A percentile compares a stretch with the other conserved stretches of the same genome.
phyloP scores from a whole-genome alignment of 1,284 basidiomycete species.

The Cutaneotrichosporon sp. region DNA sequence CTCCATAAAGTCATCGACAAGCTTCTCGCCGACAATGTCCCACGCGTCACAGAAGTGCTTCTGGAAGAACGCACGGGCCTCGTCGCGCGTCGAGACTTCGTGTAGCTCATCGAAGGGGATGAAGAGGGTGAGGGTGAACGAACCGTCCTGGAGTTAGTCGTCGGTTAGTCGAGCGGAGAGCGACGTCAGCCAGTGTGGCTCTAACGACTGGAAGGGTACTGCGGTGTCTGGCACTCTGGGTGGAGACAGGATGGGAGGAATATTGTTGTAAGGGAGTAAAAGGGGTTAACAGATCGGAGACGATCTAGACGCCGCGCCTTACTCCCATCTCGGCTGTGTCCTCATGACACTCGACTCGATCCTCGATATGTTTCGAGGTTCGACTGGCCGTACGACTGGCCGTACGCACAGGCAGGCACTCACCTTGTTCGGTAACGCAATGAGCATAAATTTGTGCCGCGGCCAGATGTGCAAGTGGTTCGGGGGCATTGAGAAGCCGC shows the following conservation, averaged over 20 bases:
- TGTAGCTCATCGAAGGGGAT: constrained; percentile 78
- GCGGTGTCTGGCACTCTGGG: no score
- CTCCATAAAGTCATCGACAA: constrained; percentile 72
- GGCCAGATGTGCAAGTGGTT: constrained; percentile 99
- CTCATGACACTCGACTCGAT: no score
- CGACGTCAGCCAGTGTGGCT: background rate
- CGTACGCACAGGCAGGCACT: constrained; percentile 9
- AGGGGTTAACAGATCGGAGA: no score
- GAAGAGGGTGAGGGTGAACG: constrained; percentile 74
- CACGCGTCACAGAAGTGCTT: constrained; percentile 84
- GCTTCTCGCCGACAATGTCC: constrained; percentile 73
- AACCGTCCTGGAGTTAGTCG: constrained; percentile 48
- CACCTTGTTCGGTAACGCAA: constrained; percentile 94
- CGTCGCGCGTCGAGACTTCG: constrained; percentile 62
- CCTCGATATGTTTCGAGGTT: no score
- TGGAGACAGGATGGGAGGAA: no score
- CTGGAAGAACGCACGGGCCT: constrained; percentile 74
- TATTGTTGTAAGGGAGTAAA: no score
- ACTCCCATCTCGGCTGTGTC: background rate
- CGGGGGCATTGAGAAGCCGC: constrained; percentile 81
- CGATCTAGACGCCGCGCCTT: no score
- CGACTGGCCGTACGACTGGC: no score
- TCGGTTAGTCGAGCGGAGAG: background rate
- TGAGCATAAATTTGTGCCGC: constrained; percentile 96
- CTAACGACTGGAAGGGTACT: no score